These are phyloP conservation scores for Daldinia concentrica DNA, from an alignment of 495 filamentous ascomycete species.

Conservation along the genomic window DNA sequence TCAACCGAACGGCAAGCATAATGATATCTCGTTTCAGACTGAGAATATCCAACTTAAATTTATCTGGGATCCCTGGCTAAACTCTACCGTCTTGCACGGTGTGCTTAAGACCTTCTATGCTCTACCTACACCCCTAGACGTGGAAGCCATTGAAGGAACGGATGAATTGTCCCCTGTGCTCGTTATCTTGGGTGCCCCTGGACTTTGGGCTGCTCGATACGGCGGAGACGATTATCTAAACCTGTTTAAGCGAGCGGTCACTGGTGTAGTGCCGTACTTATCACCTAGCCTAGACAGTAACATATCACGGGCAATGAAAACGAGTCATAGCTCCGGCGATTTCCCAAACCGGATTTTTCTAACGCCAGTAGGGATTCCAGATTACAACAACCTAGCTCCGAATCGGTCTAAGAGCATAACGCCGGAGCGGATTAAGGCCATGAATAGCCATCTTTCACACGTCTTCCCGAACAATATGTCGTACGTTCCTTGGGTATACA, in stretches of 20 bases:
- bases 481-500: constrained; percentile 63
- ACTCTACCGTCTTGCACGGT: constrained; percentile 56
- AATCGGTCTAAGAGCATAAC: constrained; percentile 59
- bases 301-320: constrained; percentile 15
- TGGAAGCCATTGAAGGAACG: constrained; percentile 18
- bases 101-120: constrained; percentile 51
- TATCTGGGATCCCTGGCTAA: constrained; percentile 71
- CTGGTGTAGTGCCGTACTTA: constrained; percentile 49
- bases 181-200: constrained; percentile 59
- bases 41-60: constrained; percentile 60
- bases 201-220: constrained; percentile 67
- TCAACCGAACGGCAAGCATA: constrained; percentile 51
- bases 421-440: constrained; percentile 58
- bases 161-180: constrained; percentile 44
- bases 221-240: constrained; percentile 55
- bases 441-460: constrained; percentile 65
- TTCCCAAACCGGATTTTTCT: constrained; percentile 57
- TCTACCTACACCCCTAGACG: constrained; percentile 6
- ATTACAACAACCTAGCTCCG: constrained; percentile 58
- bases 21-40: constrained; percentile 54
- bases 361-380: constrained; percentile 64
- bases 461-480: constrained; percentile 52
- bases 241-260: constrained; percentile 58
- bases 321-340: constrained; percentile 2
- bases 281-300: constrained; percentile 25